These are phyloP conservation scores for Boletus vinaceobasis DNA, from an alignment of 768 basidiomycete species.

Conservation along the genomic window DNA sequence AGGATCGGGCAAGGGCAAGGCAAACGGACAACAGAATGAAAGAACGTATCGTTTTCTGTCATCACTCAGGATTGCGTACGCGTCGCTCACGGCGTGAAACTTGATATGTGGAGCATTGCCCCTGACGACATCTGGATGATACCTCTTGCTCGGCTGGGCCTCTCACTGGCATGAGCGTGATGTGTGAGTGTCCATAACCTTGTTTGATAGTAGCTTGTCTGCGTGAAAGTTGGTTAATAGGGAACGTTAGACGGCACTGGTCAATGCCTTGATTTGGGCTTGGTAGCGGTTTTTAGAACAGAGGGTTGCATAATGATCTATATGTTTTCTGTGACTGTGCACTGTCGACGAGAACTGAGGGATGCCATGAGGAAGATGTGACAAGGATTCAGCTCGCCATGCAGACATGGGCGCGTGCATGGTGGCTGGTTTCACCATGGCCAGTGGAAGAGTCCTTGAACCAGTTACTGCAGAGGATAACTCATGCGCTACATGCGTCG, in stretches of 20 bases:
- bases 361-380: neutral
- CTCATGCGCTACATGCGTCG: too few species aligned
- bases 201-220: slow-evolving; percentile 34
- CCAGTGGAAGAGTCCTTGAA: too few species aligned
- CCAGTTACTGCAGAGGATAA: too few species aligned
- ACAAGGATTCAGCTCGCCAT: neutral
- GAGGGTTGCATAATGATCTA: slow-evolving; percentile 29
- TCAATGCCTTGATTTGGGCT: slow-evolving; percentile 32
- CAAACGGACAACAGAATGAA: too few species aligned
- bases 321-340: slow-evolving; percentile 7
- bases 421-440: too few species aligned
- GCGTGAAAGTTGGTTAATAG: slow-evolving; percentile 5
- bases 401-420: too few species aligned
- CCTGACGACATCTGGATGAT: slow-evolving; percentile 44
- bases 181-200: neutral
- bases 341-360: slow-evolving; percentile 23
- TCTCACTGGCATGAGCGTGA: neutral
- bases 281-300: slow-evolving; percentile 28
- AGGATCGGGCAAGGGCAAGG: neutral
- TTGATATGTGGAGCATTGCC: slow-evolving; percentile 37
- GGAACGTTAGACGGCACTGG: neutral
- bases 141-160: slow-evolving; percentile 43
- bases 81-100: slow-evolving; percentile 47
- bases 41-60: slow-evolving; percentile 41
- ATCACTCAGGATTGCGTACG: slow-evolving; percentile 43